Percentiles rank a stretch among this genome's conserved stretches.
Evolutionary conservation across 129 eudicot species (phyloP).

Genomic region (Artemisia tridentata): DNA sequence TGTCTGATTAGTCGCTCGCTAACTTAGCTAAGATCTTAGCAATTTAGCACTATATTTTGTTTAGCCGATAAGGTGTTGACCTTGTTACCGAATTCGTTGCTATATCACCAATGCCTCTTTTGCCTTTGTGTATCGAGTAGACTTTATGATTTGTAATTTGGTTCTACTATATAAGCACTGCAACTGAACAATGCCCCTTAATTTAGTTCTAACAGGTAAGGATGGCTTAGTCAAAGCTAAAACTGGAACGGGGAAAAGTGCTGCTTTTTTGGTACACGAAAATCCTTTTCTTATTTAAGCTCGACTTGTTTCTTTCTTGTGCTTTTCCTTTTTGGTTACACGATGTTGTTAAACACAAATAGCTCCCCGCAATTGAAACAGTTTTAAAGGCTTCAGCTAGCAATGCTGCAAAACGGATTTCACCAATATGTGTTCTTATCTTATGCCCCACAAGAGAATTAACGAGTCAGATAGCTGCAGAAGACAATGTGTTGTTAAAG

Average conservation of each 20-base stretch:
- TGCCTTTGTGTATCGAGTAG: not conserved
- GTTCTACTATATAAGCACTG: too few species aligned
- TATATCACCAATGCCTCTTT: not conserved
- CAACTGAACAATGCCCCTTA: conserved; percentile 11
- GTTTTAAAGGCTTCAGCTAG: conserved; percentile 66
- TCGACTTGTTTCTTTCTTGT: not conserved
- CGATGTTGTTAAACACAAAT: conserved; percentile 65
- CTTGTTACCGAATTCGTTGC: not conserved
- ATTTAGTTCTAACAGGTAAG: conserved; percentile 45
- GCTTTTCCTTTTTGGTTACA: conserved; percentile 7
- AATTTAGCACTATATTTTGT: not conserved
- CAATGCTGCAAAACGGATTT: conserved; percentile 37
- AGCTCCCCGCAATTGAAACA: conserved; percentile 99
- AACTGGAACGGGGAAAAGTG: conserved; percentile 90
- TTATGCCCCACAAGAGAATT: conserved; percentile 94
- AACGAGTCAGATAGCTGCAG: conserved; percentile 95
- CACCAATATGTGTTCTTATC: conserved; percentile 76
- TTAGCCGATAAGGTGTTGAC: not conserved
- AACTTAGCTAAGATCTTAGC: not conserved
- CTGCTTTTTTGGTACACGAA: conserved; percentile 84
- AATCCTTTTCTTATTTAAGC: conserved; percentile 5
- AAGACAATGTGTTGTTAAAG: conserved; percentile 79
- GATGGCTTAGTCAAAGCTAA: conserved; percentile 93
- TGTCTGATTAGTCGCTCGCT: not conserved
- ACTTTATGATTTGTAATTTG: too few species aligned